Evolutionary conservation across 2,329 filamentous ascomycete species (phyloP), one percentile per base, ranked within the genome.

Genomic region (Aspergillus ochraceoroseus): DNA sequence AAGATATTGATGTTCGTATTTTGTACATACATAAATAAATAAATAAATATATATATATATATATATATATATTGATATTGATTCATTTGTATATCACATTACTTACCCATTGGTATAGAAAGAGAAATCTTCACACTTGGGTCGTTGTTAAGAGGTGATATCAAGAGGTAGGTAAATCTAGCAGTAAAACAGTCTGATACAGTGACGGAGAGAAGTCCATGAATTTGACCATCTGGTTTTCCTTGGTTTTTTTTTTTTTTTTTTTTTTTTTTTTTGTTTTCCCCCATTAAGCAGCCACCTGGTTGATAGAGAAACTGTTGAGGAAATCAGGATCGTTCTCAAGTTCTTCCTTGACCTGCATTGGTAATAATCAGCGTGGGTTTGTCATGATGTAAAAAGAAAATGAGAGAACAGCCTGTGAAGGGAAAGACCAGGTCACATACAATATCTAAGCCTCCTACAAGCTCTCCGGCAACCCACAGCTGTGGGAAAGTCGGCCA

Each of bases 401-500:
- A 4, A 35, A 11, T 14, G 32, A 14, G 22, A 29, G 32, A 13
- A 17, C 15, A n/a, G n/a, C n/a, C n/a, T n/a, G 7, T 22, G 4
- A 27, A 13, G 7, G 13, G 7, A 23, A 26, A 15, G 35, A 29
- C 17, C 29, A 43, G 22, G 27, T 9, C 25, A 74, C 87, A 75
- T 72, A 95, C 90, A 68, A 98, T 98, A 65, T 98, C 92, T 55
- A 98, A 70, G 1, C 92, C 92, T 43, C 92, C 90, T 14, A 96
- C 83, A 34, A 98, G 72, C 64, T 95, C 88, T 9, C 92, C 90
- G 45, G 83, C 79, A 8, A 94, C 80, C 82, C 90, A 98, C 48
- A 98, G 71, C 67, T 98, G 92, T 13, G 92, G 92, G 67, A 87
- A 98, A 0, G 92, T 98, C 7, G 92, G 92, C 92, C 92, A 98